Conservation (phyloP, 495 filamentous ascomycete genomes). For the Parachaetomium inaequale region DNA sequence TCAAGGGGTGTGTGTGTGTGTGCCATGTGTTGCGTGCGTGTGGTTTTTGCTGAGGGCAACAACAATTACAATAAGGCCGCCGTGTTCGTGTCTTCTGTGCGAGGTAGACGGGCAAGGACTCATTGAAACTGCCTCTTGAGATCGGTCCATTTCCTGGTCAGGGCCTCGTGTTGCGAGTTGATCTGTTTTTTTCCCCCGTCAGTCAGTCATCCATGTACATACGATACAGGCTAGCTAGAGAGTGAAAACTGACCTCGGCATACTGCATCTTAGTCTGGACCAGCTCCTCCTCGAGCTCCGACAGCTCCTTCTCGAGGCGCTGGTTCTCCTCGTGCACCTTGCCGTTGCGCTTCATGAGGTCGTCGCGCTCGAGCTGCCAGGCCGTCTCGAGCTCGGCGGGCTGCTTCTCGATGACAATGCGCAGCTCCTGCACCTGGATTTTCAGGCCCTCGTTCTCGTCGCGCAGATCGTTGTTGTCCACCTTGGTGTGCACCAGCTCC, state of each 20-base stretch:
- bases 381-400: slow-evolving; percentile 81
- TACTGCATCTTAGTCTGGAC: slow-evolving; percentile 93
- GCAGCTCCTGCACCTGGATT: slow-evolving; percentile 76
- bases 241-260: slow-evolving; percentile 85
- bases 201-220: slow-evolving; percentile 1
- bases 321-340: slow-evolving; percentile 95
- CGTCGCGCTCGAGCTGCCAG: slow-evolving; percentile 82
- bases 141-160: slow-evolving; percentile 77
- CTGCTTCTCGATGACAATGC: slow-evolving; percentile 81
- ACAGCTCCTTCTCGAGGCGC: slow-evolving; percentile 80
- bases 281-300: slow-evolving; percentile 89
- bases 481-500: slow-evolving; percentile 84
- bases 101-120: neutral
- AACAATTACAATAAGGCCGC: too few species aligned
- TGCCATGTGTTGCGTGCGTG: too few species aligned
- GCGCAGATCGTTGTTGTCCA: slow-evolving; percentile 83
- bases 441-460: slow-evolving; percentile 85
- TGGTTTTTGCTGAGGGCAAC: neutral
- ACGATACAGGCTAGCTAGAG: too few species aligned
- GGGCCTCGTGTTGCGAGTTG: slow-evolving; percentile 67
- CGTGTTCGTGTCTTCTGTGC: neutral
- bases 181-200: slow-evolving; percentile 53
- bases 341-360: slow-evolving; percentile 85
- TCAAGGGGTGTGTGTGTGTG: too few species aligned
- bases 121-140: slow-evolving; percentile 57